Conservation (phyloP, 2,329 filamentous ascomycete genomes). For the Fusarium falciforme region DNA sequence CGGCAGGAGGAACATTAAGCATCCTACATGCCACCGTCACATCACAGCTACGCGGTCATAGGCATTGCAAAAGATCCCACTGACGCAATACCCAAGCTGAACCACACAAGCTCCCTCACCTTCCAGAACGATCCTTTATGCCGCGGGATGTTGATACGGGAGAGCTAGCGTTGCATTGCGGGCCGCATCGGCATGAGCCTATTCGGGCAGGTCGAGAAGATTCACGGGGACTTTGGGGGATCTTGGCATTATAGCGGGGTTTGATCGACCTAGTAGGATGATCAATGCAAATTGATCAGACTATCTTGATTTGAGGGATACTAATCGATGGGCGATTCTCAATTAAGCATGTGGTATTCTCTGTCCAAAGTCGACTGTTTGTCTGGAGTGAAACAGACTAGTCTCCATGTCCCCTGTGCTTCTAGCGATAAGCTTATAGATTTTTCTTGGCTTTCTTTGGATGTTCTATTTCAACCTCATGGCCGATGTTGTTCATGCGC, state of each 20-base stretch:
- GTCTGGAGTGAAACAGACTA: neutral
- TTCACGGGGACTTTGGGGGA: conserved; percentile 27
- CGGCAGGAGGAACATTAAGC: conserved; percentile 24
- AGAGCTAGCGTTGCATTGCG: conserved; percentile 13
- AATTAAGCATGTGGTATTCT: neutral
- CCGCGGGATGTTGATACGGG: conserved; percentile 15
- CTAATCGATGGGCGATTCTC: neutral
- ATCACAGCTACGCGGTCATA: neutral
- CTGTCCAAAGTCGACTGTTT: neutral
- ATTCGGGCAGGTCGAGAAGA: conserved; percentile 29
- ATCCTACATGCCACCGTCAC: neutral
- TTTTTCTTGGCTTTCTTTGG: neutral
- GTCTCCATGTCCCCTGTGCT: neutral
- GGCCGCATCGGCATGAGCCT: conserved; percentile 32
- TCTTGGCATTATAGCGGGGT: conserved; percentile 31
- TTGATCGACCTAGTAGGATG: neutral
- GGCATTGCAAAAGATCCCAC: conserved; percentile 13
- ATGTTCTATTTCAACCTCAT: neutral
- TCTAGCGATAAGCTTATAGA: neutral
- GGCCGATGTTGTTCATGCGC: neutral
- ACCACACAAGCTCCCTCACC: conserved; percentile 15
- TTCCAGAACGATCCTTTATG: conserved; percentile 29
- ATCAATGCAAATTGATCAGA: neutral
- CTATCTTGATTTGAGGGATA: neutral
- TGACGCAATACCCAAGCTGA: conserved; percentile 11